These are phyloP conservation scores for Cladobotryum protrusum DNA, from an alignment of 2,329 filamentous ascomycete species.

Conservation along the genomic window DNA sequence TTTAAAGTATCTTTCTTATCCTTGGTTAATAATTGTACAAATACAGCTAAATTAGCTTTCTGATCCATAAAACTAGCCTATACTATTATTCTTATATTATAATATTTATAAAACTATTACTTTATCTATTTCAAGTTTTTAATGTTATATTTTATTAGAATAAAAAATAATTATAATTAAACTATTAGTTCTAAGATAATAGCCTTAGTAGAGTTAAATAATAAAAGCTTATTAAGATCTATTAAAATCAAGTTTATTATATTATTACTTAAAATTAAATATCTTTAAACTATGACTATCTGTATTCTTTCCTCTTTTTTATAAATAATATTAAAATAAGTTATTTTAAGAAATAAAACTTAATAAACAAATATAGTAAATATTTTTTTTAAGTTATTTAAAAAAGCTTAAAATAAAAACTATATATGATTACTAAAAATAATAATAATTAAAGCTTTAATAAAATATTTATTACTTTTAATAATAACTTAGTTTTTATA, in stretches of 20 bases:
- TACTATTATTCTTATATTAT: neutral
- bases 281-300: neutral
- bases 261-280: neutral
- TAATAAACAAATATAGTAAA: neutral
- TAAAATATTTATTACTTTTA: neutral
- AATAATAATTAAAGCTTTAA: slow-evolving; percentile 1
- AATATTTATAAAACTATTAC: neutral
- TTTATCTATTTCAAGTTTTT: neutral
- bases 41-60: no score
- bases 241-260: neutral
- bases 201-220: neutral
- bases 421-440: neutral
- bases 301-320: neutral
- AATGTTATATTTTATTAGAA: neutral
- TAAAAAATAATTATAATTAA: neutral
- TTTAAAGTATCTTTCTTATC: neutral
- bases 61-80: no score
- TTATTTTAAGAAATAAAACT: neutral
- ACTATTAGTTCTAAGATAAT: neutral
- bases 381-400: neutral
- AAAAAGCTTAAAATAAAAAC: neutral
- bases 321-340: neutral
- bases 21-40: neutral
- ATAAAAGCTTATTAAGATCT: neutral
- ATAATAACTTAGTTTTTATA: neutral